phyloP scores from a whole-genome alignment of 176 grass and related monocot genomes.

The Saccharum spontaneum region DNA sequence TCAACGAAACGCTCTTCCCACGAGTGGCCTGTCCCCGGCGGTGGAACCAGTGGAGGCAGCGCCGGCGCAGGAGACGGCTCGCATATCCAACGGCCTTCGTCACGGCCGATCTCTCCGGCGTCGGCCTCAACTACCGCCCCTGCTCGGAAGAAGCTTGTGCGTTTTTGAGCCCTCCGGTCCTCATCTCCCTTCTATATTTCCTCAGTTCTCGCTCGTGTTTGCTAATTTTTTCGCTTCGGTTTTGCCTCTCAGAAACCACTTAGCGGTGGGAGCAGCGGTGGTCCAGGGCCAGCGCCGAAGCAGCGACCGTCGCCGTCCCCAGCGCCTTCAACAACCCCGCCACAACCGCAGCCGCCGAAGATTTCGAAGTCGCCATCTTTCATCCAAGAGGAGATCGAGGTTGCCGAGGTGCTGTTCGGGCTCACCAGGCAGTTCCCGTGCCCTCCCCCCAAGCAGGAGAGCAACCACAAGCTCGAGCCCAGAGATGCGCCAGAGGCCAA shows the following conservation, averaged over 20 bases:
- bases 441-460: conserved; percentile 54
- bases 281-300: conserved; percentile 38
- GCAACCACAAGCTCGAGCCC: conserved; percentile 58
- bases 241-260: conserved; percentile 57
- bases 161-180: background rate
- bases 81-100: conserved; percentile 72
- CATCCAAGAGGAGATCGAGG: conserved; percentile 97
- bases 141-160: conserved; percentile 77
- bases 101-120: conserved; percentile 81
- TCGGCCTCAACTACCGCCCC: conserved; percentile 56
- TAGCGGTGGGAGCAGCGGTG: conserved; percentile 33
- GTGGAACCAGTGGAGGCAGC: conserved; percentile 44
- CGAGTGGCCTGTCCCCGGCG: conserved; percentile 60
- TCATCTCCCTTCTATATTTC: conserved; percentile 3
- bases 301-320: conserved; percentile 33
- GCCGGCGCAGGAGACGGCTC: conserved; percentile 41
- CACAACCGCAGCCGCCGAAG: conserved; percentile 48
- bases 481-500: conserved; percentile 60
- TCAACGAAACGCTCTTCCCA: conserved; percentile 73
- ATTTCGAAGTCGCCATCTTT: conserved; percentile 73
- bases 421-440: conserved; percentile 78
- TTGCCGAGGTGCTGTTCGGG: conserved; percentile 94
- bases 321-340: conserved; percentile 34
- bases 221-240: conserved; percentile 1
- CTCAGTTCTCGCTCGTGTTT: conserved; percentile 3